Conservation (phyloP, 1,284 basidiomycete genomes). For the Ustilago vetiveriae region DNA sequence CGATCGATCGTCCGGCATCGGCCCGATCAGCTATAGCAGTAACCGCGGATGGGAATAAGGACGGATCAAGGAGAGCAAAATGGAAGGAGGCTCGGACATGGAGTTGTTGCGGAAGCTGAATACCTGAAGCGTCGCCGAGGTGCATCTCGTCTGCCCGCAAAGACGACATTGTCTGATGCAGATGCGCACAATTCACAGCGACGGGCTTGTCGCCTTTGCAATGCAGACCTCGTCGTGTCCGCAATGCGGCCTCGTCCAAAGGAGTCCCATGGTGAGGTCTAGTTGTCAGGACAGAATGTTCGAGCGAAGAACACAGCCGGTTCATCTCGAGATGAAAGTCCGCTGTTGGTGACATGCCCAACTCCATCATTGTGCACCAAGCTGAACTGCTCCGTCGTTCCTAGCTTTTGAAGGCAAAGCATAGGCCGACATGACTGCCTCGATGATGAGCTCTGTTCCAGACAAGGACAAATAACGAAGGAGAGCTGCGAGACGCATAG, state of each 20-base stretch:
- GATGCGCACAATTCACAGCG: too few relatives aligned
- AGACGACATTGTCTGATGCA: too few relatives aligned
- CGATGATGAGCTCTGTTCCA: too few relatives aligned
- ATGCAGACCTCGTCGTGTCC: too few relatives aligned
- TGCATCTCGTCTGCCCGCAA: constrained; percentile 3
- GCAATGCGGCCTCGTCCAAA: too few relatives aligned
- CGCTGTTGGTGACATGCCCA: constrained; percentile 9
- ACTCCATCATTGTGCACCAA: constrained; percentile 27
- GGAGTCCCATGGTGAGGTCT: too few relatives aligned
- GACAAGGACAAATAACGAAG: too few relatives aligned
- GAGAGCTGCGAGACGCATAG: constrained; percentile 31
- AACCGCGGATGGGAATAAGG: too few relatives aligned
- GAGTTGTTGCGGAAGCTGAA: constrained; percentile 8
- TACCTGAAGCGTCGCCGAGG: constrained; percentile 11
- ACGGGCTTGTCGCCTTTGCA: too few relatives aligned
- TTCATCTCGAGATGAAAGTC: neutral
- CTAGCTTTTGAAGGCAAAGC: neutral
- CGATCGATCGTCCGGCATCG: too few relatives aligned
- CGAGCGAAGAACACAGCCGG: constrained; percentile 15
- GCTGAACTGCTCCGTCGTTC: neutral
- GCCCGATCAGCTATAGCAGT: too few relatives aligned
- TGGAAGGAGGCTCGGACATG: constrained; percentile 11
- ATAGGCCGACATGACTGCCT: neutral
- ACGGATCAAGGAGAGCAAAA: too few relatives aligned
- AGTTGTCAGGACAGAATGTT: constrained; percentile 15